A percentile compares a stretch with the other conserved stretches of the same genome.
phyloP scores from a whole-genome alignment of 2,329 filamentous ascomycete genomes.

The Colletotrichum musae region DNA sequence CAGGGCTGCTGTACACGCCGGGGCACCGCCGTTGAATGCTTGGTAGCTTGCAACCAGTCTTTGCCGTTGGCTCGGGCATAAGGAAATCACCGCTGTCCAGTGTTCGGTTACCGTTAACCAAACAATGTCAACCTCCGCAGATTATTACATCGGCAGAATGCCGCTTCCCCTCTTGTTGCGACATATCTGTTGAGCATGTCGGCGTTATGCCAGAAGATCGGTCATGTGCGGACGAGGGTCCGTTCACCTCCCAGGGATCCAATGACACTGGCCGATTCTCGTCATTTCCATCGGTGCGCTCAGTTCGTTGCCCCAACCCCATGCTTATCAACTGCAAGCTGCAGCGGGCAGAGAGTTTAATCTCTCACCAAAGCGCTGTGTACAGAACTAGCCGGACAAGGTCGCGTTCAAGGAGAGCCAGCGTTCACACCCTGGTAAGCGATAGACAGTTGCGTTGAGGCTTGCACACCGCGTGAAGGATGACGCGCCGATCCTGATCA shows the following conservation, averaged over 20 bases:
- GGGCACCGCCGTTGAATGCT: conserved; percentile 7
- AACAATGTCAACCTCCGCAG: not conserved
- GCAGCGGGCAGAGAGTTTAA: conserved; percentile 5
- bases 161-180: not conserved
- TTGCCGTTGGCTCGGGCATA: conserved; percentile 8
- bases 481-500: conserved; percentile 26
- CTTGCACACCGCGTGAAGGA: conserved; percentile 23
- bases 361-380: conserved; percentile 17
- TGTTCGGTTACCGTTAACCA: conserved; percentile 5
- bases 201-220: not conserved
- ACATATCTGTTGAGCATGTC: not conserved
- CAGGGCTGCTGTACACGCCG: conserved; percentile 5
- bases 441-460: conserved; percentile 9
- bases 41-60: not conserved
- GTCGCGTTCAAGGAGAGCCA: conserved; percentile 4
- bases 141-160: not conserved
- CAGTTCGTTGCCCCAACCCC: not conserved
- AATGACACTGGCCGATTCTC: not conserved
- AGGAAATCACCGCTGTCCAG: conserved; percentile 5
- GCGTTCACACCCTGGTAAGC: not conserved
- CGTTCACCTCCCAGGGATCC: too few relatives aligned
- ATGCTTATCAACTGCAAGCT: not conserved
- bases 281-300: not conserved
- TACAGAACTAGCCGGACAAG: conserved; percentile 5
- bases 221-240: not conserved